A percentile compares a stretch with the other conserved stretches of the same genome.
These are phyloP conservation scores for Porodaedalea pini DNA, from an alignment of 1,284 basidiomycete species.

Conservation along the genomic window DNA sequence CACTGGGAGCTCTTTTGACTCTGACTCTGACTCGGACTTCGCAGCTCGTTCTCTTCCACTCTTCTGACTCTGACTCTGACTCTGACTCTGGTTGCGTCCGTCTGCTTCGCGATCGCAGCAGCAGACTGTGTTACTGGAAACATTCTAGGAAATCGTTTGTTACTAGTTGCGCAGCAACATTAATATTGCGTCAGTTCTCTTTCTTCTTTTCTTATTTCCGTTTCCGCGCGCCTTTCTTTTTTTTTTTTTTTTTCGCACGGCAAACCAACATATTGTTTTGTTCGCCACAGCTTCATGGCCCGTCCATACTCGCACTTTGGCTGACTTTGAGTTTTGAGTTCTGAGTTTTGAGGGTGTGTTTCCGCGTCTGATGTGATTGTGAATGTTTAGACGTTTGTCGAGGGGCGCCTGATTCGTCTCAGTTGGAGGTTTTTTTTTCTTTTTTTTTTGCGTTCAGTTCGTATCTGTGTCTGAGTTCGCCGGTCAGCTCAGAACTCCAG, in stretches of 20 bases:
- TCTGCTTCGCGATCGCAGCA: background rate
- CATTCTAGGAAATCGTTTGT: background rate
- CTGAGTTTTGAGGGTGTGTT: too few relatives aligned
- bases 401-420: background rate
- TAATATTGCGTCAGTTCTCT: background rate
- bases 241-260: too few relatives aligned
- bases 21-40: background rate
- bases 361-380: too few relatives aligned
- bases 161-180: background rate
- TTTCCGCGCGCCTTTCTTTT: background rate
- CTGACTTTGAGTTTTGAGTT: too few relatives aligned
- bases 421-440: background rate
- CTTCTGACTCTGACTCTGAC: too few relatives aligned
- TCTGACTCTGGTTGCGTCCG: background rate
- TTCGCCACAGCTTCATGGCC: too few relatives aligned
- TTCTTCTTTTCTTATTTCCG: background rate
- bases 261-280: too few relatives aligned
- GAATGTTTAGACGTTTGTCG: too few relatives aligned
- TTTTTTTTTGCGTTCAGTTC: too few relatives aligned
- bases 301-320: too few relatives aligned
- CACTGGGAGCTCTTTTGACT: background rate
- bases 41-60: background rate
- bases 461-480: background rate
- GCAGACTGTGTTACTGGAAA: background rate
- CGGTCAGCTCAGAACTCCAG: background rate